Evolutionary conservation across 805 yeast species (phyloP), one percentile per base, ranked within the genome.

Genomic region (Helenozyma rhizophorensis): DNA sequence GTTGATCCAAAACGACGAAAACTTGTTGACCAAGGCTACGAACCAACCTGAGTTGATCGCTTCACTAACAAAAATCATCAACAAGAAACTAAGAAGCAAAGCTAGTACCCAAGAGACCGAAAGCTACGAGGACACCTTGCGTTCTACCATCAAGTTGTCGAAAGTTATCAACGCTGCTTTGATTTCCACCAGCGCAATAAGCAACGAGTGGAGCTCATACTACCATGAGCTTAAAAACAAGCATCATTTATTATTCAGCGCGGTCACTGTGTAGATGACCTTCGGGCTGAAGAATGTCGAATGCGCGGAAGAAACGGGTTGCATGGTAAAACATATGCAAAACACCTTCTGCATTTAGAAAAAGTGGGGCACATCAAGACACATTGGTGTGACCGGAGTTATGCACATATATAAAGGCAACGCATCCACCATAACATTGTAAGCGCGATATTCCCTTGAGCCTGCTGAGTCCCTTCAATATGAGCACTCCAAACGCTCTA

Each of bases 21-120:
- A 25, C 9, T 32, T 42, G 41, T 60, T 63, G 31, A 63, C 62
- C 37, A 56, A 50, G 35, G 52, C 51, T 25, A 58, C 42, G 42
- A 54, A 50, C 29, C 53, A 38, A 18, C 39, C 23, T 23, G 58
- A 53, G 4, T 56, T 69, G n/a, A 60, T 68, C 30, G 58, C 54
- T 9, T 68, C 65, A 29, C 46, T 63, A 30, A 40, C 47, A 15
- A 33, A 42, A 14, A 60, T 70, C 16, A 45, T 74, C 33, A 63
- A 62, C 25, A 68, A 68, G 33, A 77, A 72, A 39, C 56, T 77
- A 33, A 69, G 74, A 39, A 78, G 73, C 16, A 77, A 70, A 33
- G 81, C 86, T 6, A 76, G 79, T n/a, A 72, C 79, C 33, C 85
- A 80, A 51, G 86, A 79, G 36, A 55, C 72, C 15, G 87, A 80